Evolutionary conservation across 805 yeast genomes (phyloP), one percentile per base, ranked within the genome.

Genomic region (Ogataea naganishii): DNA sequence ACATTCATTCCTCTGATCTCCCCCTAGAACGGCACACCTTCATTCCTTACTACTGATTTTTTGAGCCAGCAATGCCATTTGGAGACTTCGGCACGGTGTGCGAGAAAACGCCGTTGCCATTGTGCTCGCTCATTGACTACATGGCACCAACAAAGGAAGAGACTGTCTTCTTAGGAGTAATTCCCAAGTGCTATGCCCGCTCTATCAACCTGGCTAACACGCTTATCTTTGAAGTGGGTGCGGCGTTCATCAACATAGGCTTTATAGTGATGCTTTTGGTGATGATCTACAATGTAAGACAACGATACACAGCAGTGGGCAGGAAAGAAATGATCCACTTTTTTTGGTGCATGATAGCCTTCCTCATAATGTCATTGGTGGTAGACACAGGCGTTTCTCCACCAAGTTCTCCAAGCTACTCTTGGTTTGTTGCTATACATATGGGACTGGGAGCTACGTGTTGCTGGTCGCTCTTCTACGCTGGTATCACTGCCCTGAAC

Each of bases 301-400:
- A 78, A 35, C 85, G 89, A 61, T 88, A 83, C 51, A 92, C 98
- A 0, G 96, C 97, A 9, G 88, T 92, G 35, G 97, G 96, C 4
- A 67, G 97, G 37, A 65, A 75, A 9, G 98, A 92, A 49, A 80
- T 86, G 76, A 56, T 84, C 31, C 72, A 70, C 41, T 79, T 82
- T 47, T 79, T 76, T 53, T 75, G 79, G 54, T 46, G 72, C 24
- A 65, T 68, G 37, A 60, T 79, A 19, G 62, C 71, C 1, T 64
- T 81, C 39, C 66, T 74, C 5, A 66, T 81, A 11, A 58, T 78
- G 37, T 68, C 88, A 3, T 61, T 89, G 27, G 69, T 89, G 14
- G 94, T 85, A 4, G 95, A 89, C 47, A 77, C 94, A 40, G 97
- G 97, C 13, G 96, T 89, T 1, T 69, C 82, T 9, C 95, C 97